Evolutionary conservation across 306 rosid genomes (phyloP), one percentile per base, ranked within the genome.

Genomic region (Castanea crenata): DNA sequence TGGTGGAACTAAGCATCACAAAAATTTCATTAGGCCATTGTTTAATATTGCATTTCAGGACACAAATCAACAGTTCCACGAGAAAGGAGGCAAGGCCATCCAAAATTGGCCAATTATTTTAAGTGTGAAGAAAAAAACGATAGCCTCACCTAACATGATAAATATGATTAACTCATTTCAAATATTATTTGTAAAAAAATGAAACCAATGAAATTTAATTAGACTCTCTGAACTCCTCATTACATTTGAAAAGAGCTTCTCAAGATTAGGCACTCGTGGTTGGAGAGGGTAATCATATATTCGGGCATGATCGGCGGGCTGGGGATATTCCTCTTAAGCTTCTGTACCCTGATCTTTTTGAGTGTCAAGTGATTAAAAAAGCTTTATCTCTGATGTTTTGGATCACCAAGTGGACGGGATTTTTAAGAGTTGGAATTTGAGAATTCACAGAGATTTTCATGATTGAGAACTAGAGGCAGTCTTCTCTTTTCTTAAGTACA

Each of bases 61-160:
- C 62, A 38, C 32, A 73, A 9, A 76, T 76, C 55, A 54, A 71
- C 70, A 80, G 71, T 29, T 54, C 78, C 76, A 65, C 63, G 21
- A 54, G 73, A 55, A 34, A 54, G 69, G 44, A 27, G 76, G 14
- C 61, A 78, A 25, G 55, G 58, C 76, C 62, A 71, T 68, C 78
- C 32, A 58, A 65, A 74, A 80, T 59, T 73, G 12, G 23, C 51
- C 79, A 83, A 73, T 35, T 20, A 74, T 74, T 31, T 79, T 77
- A 75, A 62, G 71, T 55, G 76, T 62, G 68, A 73, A 76, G 76
- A 14, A 55, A 76, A 77, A 72, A 13, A 68, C 2, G 73, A 68
- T 44, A 68, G 73, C 70, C 70, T 71, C 78, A 82, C 58, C 74
- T 55, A 71, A n/a, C 78, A 82, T 63, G 54, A 71, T n/a, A 34